These are phyloP conservation scores for Trichopus zeylanicus DNA, from an alignment of 116 monocot species.

Conservation along the genomic window DNA sequence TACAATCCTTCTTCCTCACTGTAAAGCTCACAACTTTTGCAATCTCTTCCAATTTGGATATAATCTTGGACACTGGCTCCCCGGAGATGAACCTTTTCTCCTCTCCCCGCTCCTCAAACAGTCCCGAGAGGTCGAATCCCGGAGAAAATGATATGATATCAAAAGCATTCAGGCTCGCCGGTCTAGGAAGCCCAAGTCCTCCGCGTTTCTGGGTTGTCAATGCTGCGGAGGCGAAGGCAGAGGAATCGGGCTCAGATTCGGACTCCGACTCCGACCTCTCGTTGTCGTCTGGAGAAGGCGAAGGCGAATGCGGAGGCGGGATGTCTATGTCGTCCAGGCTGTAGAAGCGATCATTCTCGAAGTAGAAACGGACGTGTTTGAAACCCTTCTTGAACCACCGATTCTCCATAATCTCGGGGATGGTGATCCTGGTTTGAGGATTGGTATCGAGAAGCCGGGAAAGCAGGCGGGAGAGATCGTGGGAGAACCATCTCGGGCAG, in stretches of 20 bases:
- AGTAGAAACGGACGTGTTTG: neutral
- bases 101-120: conserved; percentile 29
- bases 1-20: conserved; percentile 22
- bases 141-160: conserved; percentile 47
- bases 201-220: neutral
- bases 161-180: conserved; percentile 32
- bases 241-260: neutral
- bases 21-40: conserved; percentile 21
- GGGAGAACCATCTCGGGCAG: conserved; percentile 70
- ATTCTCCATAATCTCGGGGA: conserved; percentile 51
- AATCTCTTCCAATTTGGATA: conserved; percentile 23
- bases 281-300: neutral
- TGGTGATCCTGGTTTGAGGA: conserved; percentile 39
- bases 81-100: conserved; percentile 24
- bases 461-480: conserved; percentile 35
- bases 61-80: conserved; percentile 14
- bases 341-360: neutral
- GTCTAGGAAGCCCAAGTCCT: neutral
- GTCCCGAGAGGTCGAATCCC: conserved; percentile 43
- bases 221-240: neutral
- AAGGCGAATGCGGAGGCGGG: neutral
- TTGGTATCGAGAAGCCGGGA: conserved; percentile 50
- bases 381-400: conserved; percentile 57
- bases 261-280: neutral
- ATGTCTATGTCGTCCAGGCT: neutral